Conservation (phyloP, 2,329 filamentous ascomycete genomes). For the Gyromitra esculenta region DNA sequence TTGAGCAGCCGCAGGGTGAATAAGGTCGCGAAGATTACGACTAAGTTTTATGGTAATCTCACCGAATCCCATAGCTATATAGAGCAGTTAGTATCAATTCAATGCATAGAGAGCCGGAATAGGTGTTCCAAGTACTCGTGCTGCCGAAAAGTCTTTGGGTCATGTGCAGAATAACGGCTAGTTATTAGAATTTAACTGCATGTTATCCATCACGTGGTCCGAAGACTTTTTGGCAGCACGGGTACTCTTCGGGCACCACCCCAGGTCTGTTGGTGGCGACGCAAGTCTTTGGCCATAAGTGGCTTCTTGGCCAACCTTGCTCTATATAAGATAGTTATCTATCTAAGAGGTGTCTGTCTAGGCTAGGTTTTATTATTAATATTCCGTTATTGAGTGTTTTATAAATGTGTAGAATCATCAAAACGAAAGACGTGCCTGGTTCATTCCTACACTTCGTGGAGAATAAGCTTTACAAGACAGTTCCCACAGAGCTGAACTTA, state of each 20-base stretch:
- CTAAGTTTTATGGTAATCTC: too few relatives aligned
- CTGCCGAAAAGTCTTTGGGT: too few relatives aligned
- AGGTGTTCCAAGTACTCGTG: neutral
- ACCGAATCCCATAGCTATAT: too few relatives aligned
- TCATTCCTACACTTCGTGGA: neutral
- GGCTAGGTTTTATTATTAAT: neutral
- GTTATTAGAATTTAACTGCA: too few relatives aligned
- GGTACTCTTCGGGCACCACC: neutral
- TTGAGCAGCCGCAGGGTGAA: too few relatives aligned
- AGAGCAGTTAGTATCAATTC: too few relatives aligned
- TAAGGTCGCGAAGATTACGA: too few relatives aligned
- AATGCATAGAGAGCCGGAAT: neutral
- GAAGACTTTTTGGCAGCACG: too few relatives aligned
- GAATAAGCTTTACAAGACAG: neutral
- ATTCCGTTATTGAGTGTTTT: neutral
- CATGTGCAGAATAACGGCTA: too few relatives aligned
- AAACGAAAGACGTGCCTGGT: too few relatives aligned
- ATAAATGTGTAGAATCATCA: neutral
- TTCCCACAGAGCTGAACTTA: neutral
- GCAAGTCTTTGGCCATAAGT: neutral
- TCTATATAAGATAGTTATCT: neutral
- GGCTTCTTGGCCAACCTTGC: neutral
- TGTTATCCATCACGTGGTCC: too few relatives aligned
- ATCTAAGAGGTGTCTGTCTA: neutral
- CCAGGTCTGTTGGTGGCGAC: neutral